A percentile compares a stretch with the other conserved stretches of the same genome.
Evolutionary conservation across 257 asterid genomes (phyloP).

Genomic region (Salvia rosmarinus): DNA sequence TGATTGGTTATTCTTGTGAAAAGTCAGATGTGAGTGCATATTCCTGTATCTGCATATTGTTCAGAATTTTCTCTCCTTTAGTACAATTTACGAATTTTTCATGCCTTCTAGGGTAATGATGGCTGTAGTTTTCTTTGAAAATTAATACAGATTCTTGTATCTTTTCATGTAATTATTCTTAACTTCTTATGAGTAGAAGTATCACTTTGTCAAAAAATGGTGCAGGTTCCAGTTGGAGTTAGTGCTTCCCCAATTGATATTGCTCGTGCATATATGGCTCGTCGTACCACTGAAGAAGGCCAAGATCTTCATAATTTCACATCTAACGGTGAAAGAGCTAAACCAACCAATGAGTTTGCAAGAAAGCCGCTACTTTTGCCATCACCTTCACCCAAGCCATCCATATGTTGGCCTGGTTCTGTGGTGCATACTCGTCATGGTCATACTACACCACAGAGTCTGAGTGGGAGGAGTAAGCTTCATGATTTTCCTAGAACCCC

Average conservation of each 20-base stretch:
- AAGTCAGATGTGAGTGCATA: constrained; percentile 52
- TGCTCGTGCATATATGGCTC: constrained; percentile 94
- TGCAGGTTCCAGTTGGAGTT: constrained; percentile 67
- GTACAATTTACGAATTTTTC: background rate
- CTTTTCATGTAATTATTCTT: background rate
- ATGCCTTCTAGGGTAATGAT: constrained; percentile 14
- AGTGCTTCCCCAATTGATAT: constrained; percentile 84
- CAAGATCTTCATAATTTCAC: constrained; percentile 38
- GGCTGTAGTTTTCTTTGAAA: background rate
- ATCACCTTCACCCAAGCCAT: constrained; percentile 64
- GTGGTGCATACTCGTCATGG: constrained; percentile 58
- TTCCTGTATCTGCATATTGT: constrained; percentile 11
- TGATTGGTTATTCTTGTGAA: constrained; percentile 43
- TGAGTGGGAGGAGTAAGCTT: constrained; percentile 58
- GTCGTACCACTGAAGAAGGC: constrained; percentile 60
- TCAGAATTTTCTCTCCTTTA: constrained; percentile 8
- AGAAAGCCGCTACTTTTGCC: constrained; percentile 53
- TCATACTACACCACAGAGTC: constrained; percentile 67
- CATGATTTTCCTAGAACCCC: constrained; percentile 89
- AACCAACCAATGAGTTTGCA: constrained; percentile 46
- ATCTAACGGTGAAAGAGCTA: constrained; percentile 47
- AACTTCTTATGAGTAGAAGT: constrained; percentile 12
- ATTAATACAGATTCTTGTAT: background rate
- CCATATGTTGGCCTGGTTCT: constrained; percentile 85
- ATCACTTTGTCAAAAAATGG: constrained; percentile 26